Conservation (phyloP, 2,329 filamentous ascomycete genomes). For the Fusarium citri region DNA sequence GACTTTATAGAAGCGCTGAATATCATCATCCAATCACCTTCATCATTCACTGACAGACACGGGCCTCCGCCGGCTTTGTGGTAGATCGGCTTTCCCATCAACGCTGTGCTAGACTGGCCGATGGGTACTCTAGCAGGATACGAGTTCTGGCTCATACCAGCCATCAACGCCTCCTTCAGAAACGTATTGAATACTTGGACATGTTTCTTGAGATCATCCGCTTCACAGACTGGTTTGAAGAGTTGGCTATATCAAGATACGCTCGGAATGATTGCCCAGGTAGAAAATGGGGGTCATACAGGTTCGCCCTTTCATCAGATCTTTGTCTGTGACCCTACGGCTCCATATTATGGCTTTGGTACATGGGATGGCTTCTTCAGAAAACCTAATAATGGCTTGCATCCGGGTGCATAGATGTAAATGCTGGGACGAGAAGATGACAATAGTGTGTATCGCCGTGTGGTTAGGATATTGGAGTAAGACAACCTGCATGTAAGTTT, state of each 20-base stretch:
- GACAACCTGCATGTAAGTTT: not conserved
- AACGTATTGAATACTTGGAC: slow-evolving; percentile 12
- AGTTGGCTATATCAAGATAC: slow-evolving; percentile 9
- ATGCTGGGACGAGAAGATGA: not conserved
- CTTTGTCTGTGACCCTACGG: slow-evolving; percentile 1
- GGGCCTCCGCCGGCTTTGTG: not conserved
- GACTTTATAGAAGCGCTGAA: not conserved
- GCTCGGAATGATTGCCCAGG: not conserved
- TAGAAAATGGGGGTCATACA: not conserved
- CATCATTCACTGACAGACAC: not conserved
- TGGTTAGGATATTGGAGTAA: not conserved
- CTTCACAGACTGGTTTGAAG: not conserved
- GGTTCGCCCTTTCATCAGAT: slow-evolving; percentile 1
- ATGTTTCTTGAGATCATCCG: not conserved
- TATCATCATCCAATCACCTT: not conserved
- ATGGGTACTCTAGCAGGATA: slow-evolving; percentile 25
- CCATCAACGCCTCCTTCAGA: not conserved
- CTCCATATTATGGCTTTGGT: not conserved
- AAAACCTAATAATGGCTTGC: not conserved
- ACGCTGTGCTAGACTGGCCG: slow-evolving; percentile 17
- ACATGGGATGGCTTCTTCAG: slow-evolving; percentile 27
- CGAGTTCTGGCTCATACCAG: slow-evolving; percentile 15
- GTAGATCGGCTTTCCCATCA: slow-evolving; percentile 16
- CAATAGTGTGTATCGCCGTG: not conserved
- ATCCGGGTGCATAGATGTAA: too few species aligned